These are phyloP conservation scores for Ustilago nuda DNA, from an alignment of 1,284 basidiomycete species.

Conservation along the genomic window DNA sequence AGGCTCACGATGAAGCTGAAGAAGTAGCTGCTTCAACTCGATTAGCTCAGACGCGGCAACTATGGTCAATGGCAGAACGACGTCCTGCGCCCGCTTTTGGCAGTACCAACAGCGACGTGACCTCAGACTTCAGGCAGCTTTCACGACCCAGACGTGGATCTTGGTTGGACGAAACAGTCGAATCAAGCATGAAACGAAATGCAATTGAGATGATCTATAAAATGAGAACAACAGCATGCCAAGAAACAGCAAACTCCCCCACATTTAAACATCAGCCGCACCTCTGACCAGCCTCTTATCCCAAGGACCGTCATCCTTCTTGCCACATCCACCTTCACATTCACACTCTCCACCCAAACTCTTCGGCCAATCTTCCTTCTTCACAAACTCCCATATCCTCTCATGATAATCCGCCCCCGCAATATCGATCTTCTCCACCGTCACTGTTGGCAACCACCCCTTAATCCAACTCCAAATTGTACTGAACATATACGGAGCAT, in stretches of 20 bases:
- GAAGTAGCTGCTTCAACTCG: too few species aligned
- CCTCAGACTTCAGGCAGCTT: too few species aligned
- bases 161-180: too few species aligned
- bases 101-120: too few species aligned
- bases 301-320: slow-evolving; percentile 61
- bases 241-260: background rate
- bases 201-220: background rate
- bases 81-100: too few species aligned
- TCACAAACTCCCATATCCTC: slow-evolving; percentile 53
- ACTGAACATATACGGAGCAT: slow-evolving; percentile 63
- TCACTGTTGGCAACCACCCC: slow-evolving; percentile 63
- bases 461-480: slow-evolving; percentile 66
- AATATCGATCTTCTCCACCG: slow-evolving; percentile 67
- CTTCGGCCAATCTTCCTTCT: slow-evolving; percentile 57
- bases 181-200: background rate
- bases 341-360: slow-evolving; percentile 61
- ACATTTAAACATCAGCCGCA: slow-evolving; percentile 15
- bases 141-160: too few species aligned
- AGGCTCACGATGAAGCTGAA: too few species aligned
- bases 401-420: slow-evolving; percentile 54
- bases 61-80: too few species aligned
- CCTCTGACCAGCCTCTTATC: slow-evolving; percentile 33
- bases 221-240: background rate
- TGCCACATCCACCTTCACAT: slow-evolving; percentile 52
- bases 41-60: too few species aligned